Conservation (phyloP, 129 eudicot genomes). For the Smallanthus sonchifolius region DNA sequence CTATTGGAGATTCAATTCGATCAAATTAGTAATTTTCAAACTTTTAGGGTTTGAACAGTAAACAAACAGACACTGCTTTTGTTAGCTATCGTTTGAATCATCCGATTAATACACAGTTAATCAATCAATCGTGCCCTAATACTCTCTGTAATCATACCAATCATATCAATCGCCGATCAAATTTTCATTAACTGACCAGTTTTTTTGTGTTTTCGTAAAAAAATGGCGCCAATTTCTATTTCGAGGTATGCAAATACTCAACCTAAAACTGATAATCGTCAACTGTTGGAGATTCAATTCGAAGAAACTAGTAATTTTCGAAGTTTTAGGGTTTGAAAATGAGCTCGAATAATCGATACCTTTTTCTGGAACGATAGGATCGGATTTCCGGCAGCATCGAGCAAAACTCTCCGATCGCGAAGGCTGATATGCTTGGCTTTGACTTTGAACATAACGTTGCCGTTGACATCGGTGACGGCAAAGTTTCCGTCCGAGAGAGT, state of each 20-base stretch:
- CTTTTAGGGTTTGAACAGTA: neutral
- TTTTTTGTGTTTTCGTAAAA: too few relatives aligned
- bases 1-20: neutral
- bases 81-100: too few relatives aligned
- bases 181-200: too few relatives aligned
- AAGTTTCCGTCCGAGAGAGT: constrained; percentile 28
- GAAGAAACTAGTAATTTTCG: neutral
- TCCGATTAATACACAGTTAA: too few relatives aligned
- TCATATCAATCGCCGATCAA: too few relatives aligned
- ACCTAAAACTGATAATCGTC: neutral
- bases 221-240: neutral
- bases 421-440: constrained; percentile 20
- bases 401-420: constrained; percentile 35
- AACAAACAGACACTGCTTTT: too few relatives aligned
- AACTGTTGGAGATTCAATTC: neutral
- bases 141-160: neutral
- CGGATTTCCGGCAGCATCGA: constrained; percentile 38
- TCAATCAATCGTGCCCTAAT: neutral
- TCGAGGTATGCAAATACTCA: neutral
- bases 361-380: constrained; percentile 36
- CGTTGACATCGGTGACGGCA: constrained; percentile 33
- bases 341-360: constrained; percentile 7
- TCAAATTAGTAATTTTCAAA: neutral
- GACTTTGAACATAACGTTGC: constrained; percentile 41
- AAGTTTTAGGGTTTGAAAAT: neutral